Conservation (phyloP, 805 yeast species). For the Saturnispora sekii region DNA sequence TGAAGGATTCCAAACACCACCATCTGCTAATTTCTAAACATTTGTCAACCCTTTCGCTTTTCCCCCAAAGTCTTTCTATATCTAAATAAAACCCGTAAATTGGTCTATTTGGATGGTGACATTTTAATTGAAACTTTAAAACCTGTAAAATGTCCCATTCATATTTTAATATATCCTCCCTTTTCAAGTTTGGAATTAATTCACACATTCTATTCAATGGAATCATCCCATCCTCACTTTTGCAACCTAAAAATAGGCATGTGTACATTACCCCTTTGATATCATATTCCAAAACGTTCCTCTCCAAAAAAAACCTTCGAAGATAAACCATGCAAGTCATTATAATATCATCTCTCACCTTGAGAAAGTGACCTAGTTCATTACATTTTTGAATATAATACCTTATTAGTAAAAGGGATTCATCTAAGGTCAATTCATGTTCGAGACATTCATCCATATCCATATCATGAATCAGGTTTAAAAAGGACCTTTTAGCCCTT, state of each 20-base stretch:
- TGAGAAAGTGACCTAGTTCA: slow-evolving; percentile 60
- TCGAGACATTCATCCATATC: slow-evolving; percentile 22
- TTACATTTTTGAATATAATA: slow-evolving; percentile 67
- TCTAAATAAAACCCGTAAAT: slow-evolving; percentile 93
- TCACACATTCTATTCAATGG: slow-evolving; percentile 72
- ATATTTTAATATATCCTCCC: slow-evolving; percentile 57
- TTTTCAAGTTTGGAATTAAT: slow-evolving; percentile 57
- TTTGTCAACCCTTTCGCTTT: slow-evolving; percentile 61
- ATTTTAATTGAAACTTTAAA: slow-evolving; percentile 67
- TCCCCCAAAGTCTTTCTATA: slow-evolving; percentile 58
- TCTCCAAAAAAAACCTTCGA: slow-evolving; percentile 65
- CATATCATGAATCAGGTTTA: slow-evolving; percentile 17
- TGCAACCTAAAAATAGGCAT: slow-evolving; percentile 83
- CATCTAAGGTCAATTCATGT: slow-evolving; percentile 46
- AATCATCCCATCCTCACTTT: slow-evolving; percentile 84
- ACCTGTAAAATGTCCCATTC: slow-evolving; percentile 73
- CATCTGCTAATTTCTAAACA: slow-evolving; percentile 56
- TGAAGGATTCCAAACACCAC: slow-evolving; percentile 37
- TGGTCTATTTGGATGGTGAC: slow-evolving; percentile 84
- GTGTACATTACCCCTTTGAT: slow-evolving; percentile 77
- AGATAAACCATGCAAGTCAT: slow-evolving; percentile 82
- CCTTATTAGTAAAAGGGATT: slow-evolving; percentile 57
- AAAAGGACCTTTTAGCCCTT: slow-evolving; percentile 32
- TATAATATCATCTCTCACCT: slow-evolving; percentile 79
- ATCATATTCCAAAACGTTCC: slow-evolving; percentile 79